Base-by-base conservation (phyloP, 2,329 filamentous ascomycete genomes). In the Acrocalymma vagum region DNA sequence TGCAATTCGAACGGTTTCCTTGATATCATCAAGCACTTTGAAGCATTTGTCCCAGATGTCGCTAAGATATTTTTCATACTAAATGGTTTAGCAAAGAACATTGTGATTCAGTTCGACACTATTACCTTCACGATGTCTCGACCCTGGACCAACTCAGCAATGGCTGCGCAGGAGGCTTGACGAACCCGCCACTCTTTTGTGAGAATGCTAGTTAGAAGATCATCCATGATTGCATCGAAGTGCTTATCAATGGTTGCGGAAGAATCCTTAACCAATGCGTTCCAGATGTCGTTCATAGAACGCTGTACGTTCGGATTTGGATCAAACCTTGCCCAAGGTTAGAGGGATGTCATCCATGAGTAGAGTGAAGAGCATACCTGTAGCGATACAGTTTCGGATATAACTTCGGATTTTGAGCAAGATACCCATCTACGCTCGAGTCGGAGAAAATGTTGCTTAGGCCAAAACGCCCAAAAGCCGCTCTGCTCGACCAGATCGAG, bases 281-380 rank as follows among this genome's bases (percentile, higher is more conserved):
- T 92, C 94, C 94, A 99, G 53, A 99, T 97, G 49, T 95, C 90
- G 42, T 95, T 92, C 94, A 99, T 99, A 1, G 93, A 96, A 31
- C 85, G 81, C 65, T 93, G 90, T 9, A 97, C 94, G 51, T 95
- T 96, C 2, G 85, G 80, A 62, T 96, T 97, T 0, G 94, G 94
- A 67, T 99, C 94, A 48, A 97, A 97, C 24, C 66, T 69, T 21
- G 7, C 16, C 3, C 10, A 6, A 3, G n/a, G 38, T 69, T 41
- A 68, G 51, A 11, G 29, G 10, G 3, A 9, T 11, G 25, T 6
- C 10, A 18, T 9, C 11, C 7, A 14, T 4, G 11, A 24, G 21
- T 22, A 20, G n/a, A 11, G 15, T 29, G 18, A 13, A 22, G 9
- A 13, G 38, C 58, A 24, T 60, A 69, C 33, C 91, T 81, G 70